A percentile compares a stretch with the other conserved stretches of the same genome.
Evolutionary conservation across 768 basidiomycete genomes (phyloP).

Genomic region (Boletellus ananas): DNA sequence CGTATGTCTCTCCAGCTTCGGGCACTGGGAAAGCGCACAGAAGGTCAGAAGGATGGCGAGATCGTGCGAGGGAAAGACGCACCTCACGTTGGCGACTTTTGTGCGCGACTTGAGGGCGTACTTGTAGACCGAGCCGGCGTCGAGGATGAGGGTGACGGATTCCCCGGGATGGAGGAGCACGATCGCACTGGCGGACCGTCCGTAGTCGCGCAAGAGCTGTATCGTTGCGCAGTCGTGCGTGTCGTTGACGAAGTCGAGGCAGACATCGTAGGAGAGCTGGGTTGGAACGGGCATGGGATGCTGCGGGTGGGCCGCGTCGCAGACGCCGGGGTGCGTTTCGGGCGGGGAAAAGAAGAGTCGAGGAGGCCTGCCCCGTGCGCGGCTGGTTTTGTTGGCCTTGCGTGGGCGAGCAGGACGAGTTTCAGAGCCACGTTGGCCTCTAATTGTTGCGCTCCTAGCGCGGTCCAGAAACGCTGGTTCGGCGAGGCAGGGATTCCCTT

Average conservation of each 20-base stretch:
- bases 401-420: slow-evolving; percentile 27
- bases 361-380: slow-evolving; percentile 24
- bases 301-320: slow-evolving; percentile 24
- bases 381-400: slow-evolving; percentile 33
- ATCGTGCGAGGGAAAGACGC: slow-evolving; percentile 23
- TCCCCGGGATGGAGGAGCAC: slow-evolving; percentile 61
- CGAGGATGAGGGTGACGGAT: slow-evolving; percentile 61
- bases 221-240: slow-evolving; percentile 60
- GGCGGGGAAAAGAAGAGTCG: slow-evolving; percentile 13
- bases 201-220: slow-evolving; percentile 63
- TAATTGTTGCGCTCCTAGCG: slow-evolving; percentile 30
- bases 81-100: slow-evolving; percentile 70
- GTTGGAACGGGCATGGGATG: slow-evolving; percentile 54
- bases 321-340: slow-evolving; percentile 28
- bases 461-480: slow-evolving; percentile 27
- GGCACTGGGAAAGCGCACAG: slow-evolving; percentile 39
- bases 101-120: slow-evolving; percentile 64
- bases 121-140: slow-evolving; percentile 64
- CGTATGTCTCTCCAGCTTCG: slow-evolving; percentile 62
- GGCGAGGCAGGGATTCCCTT: slow-evolving; percentile 17
- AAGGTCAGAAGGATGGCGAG: slow-evolving; percentile 1
- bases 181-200: slow-evolving; percentile 48
- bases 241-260: slow-evolving; percentile 68
- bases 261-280: slow-evolving; percentile 55
- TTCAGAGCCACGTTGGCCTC: slow-evolving; percentile 27